These are phyloP conservation scores for Cladobotryum mycophilum DNA, from an alignment of 2,329 filamentous ascomycete species.

Conservation along the genomic window DNA sequence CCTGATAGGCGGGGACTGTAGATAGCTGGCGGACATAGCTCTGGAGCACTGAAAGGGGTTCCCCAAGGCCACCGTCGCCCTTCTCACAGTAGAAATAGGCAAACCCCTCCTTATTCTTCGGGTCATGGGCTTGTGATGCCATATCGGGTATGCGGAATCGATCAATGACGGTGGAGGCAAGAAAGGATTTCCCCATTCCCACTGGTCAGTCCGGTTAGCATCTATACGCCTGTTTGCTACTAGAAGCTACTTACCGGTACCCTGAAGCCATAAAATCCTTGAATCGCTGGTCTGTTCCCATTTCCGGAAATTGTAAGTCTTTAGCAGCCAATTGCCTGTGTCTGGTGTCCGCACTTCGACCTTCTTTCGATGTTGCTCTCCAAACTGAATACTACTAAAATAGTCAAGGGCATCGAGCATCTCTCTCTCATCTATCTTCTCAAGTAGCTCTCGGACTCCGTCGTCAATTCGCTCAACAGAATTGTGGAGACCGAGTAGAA, in stretches of 20 bases:
- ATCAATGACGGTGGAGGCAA: slow-evolving; percentile 1
- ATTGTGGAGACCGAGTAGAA: background rate
- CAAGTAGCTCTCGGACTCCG: background rate
- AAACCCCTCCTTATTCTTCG: background rate
- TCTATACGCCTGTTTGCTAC: background rate
- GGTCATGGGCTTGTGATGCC: background rate
- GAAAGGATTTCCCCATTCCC: slow-evolving; percentile 3
- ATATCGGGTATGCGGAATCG: background rate
- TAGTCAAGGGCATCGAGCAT: background rate
- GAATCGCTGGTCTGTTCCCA: background rate
- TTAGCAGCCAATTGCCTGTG: slow-evolving; percentile 1
- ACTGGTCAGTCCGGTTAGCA: background rate
- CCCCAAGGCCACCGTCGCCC: background rate
- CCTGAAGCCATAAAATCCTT: slow-evolving; percentile 3
- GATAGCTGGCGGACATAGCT: slow-evolving; percentile 5
- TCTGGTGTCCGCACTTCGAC: background rate
- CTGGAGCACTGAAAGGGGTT: background rate
- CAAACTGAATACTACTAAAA: background rate
- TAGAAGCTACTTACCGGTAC: background rate
- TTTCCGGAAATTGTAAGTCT: background rate
- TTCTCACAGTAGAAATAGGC: slow-evolving; percentile 4
- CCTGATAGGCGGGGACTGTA: background rate
- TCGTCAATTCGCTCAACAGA: background rate
- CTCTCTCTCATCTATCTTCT: background rate
- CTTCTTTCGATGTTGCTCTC: slow-evolving; percentile 1